phyloP scores from a whole-genome alignment of 164 flowering plant genomes.

The Stephania japonica region DNA sequence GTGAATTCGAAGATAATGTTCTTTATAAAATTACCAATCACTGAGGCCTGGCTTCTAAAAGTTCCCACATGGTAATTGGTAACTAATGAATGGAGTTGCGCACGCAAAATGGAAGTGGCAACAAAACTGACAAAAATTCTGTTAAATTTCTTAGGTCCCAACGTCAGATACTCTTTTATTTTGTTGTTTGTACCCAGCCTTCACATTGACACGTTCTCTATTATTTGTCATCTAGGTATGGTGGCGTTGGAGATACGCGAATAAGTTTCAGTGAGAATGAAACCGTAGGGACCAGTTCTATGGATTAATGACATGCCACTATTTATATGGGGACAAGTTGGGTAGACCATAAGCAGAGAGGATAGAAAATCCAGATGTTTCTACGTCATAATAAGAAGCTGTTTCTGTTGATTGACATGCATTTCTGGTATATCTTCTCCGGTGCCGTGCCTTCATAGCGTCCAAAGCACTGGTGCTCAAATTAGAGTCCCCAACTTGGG shows the following conservation, averaged over 20 bases:
- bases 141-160: not conserved
- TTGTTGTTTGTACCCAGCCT: not conserved
- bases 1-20: not conserved
- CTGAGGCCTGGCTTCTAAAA: not conserved
- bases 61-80: not conserved
- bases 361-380: not conserved
- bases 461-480: not conserved
- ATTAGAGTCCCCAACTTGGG: not conserved
- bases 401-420: not conserved
- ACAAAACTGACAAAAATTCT: not conserved
- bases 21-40: not conserved
- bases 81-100: not conserved
- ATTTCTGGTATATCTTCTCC: not conserved
- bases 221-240: conserved; percentile 25
- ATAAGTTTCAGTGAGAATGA: conserved; percentile 66
- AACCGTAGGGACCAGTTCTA: conserved; percentile 52
- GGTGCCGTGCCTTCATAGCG: not conserved
- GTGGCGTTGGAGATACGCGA: conserved; percentile 32
- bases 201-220: conserved; percentile 5
- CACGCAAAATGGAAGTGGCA: not conserved
- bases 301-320: conserved; percentile 23
- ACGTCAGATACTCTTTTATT: not conserved
- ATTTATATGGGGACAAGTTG: not conserved
- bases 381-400: not conserved
- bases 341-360: not conserved